These are phyloP conservation scores for Pelargonium fulgidum DNA, from an alignment of 441 rosid species.

Conservation along the genomic window DNA sequence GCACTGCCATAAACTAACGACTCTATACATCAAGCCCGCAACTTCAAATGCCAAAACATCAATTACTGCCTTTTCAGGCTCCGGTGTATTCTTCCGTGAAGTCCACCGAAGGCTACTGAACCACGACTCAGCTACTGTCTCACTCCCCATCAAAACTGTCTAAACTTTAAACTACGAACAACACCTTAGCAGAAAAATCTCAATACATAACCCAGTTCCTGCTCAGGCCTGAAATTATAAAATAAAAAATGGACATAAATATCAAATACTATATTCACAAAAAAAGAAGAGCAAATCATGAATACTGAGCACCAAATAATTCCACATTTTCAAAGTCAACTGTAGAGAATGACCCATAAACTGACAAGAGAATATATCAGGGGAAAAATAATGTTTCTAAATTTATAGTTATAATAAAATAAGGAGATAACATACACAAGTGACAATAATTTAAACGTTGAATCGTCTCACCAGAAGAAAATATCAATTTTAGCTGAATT, in stretches of 20 bases:
- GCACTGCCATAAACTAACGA: conserved; percentile 45
- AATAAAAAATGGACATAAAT: background rate
- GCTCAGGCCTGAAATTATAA: background rate
- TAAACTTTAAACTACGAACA: conserved; percentile 12
- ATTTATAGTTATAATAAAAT: conserved; percentile 6
- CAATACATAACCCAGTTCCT: conserved; percentile 20
- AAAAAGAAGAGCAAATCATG: background rate
- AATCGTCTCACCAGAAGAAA: background rate
- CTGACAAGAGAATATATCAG: background rate
- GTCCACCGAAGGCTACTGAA: conserved; percentile 38
- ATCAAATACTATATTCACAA: conserved; percentile 3
- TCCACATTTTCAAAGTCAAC: background rate
- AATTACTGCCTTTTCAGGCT: conserved; percentile 33
- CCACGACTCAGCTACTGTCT: conserved; percentile 45
- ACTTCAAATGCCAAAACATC: conserved; percentile 60
- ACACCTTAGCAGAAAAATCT: conserved; percentile 8
- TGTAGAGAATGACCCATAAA: background rate
- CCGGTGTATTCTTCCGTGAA: conserved; percentile 30
- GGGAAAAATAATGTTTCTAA: background rate
- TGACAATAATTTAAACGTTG: background rate
- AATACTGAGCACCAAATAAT: background rate
- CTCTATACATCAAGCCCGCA: conserved; percentile 46
- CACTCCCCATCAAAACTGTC: conserved; percentile 29
- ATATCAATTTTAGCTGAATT: background rate
- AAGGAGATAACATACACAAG: too few species aligned